These are phyloP conservation scores for Rhinocladiella mackenziei DNA, from an alignment of 2,329 filamentous ascomycete genomes.

Conservation along the genomic window DNA sequence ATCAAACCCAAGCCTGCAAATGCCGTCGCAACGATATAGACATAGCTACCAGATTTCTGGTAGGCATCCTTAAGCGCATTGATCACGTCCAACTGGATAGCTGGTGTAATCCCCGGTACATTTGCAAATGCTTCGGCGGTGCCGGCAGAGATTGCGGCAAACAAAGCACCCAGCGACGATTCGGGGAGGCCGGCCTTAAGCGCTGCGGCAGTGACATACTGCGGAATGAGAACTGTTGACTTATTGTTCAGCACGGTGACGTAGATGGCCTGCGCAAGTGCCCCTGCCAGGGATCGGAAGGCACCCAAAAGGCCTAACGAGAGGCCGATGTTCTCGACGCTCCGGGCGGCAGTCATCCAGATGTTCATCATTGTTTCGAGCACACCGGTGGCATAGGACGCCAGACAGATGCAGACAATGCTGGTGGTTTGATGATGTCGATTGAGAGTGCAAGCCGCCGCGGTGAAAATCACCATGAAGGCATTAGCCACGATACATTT, in stretches of 20 bases:
- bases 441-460: constrained; percentile 38
- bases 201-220: constrained; percentile 36
- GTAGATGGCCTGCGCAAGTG: constrained; percentile 29
- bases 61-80: constrained; percentile 30
- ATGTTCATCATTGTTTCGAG: constrained; percentile 28
- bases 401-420: constrained; percentile 23
- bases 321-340: constrained; percentile 29
- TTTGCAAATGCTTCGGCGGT: constrained; percentile 27
- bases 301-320: constrained; percentile 27
- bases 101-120: constrained; percentile 36
- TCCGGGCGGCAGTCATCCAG: constrained; percentile 23
- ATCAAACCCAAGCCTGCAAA: constrained; percentile 24
- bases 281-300: constrained; percentile 24
- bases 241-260: constrained; percentile 27
- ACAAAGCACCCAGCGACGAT: constrained; percentile 34
- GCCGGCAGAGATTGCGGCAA: constrained; percentile 34
- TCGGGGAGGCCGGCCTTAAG: constrained; percentile 38
- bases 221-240: constrained; percentile 5
- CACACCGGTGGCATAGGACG: constrained; percentile 18
- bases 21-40: constrained; percentile 29
- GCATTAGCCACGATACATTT: constrained; percentile 43
- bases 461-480: constrained; percentile 41
- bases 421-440: constrained; percentile 20
- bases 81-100: constrained; percentile 36
- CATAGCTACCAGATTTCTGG: constrained; percentile 25